Evolutionary conservation across 78 protist species (phyloP), one percentile per base, ranked within the genome.

Genomic region (Acrasis kona): DNA sequence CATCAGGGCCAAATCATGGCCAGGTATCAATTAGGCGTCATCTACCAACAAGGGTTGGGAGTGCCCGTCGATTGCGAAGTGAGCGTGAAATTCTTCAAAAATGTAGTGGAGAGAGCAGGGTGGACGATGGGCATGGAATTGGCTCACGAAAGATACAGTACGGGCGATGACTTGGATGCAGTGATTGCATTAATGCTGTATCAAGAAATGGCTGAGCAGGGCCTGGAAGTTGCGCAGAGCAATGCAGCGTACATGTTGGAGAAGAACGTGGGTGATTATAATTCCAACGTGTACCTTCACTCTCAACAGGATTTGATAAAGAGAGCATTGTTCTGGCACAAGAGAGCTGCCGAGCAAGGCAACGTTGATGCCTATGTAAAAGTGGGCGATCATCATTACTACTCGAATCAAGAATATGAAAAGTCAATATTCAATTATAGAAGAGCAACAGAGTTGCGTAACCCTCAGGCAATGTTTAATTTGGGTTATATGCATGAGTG

Each of bases 331-430:
- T 64, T n/a, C 34, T 72, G n/a, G 34, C 39, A 72, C 68, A 36
- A 72, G 12, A 72, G n/a, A 61, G 76, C 76, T n/a, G 39, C 76
- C 50, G 79, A 82, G 12, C 76, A 74, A 70, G 68, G 3, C 68
- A 5, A 38, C 3, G 72, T 74, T 4, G 30, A 72, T 9, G 80
- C 93, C n/a, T 41, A 76, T 65, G 64, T 85, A 5, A 74, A 74
- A 41, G 31, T 92, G 34, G 96, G 96, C n/a, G 96, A 92, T 68
- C 81, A 39, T 36, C 61, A 69, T 80, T 87, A 84, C 75, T 92
- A 90, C 83, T 70, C 82, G 39, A 27, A 1, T 19, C 19, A 50
- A 31, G 68, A 72, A 41, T 1, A 28, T 28, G n/a, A 1, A 3
- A 69, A 57, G 6, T 70, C 79, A 1, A 32, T 8, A 2, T 12